Conservation (phyloP, 345 rosid species). For the Dipteronia sinensis region DNA sequence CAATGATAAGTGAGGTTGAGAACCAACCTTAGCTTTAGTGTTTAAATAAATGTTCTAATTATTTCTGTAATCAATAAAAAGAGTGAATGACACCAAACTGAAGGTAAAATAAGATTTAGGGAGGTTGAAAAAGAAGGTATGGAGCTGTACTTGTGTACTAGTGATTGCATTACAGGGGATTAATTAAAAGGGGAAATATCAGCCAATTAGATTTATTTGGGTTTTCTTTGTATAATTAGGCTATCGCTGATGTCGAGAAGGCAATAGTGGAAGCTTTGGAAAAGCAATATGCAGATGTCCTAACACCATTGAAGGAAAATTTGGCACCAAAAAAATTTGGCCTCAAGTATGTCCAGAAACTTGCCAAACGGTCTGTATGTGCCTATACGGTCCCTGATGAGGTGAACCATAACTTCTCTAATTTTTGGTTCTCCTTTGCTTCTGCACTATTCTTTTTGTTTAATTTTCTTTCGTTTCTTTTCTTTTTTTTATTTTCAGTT, state of each 20-base stretch:
- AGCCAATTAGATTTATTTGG: neutral
- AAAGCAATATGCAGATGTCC: slow-evolving; percentile 89
- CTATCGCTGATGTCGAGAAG: slow-evolving; percentile 93
- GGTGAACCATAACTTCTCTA: slow-evolving; percentile 41
- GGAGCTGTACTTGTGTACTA: neutral
- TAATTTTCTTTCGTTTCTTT: neutral
- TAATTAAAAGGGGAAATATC: neutral
- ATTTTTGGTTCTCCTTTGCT: neutral
- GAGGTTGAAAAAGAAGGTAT: neutral
- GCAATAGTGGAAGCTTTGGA: slow-evolving; percentile 93
- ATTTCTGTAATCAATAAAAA: neutral
- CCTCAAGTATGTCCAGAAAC: slow-evolving; percentile 86
- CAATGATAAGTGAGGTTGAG: neutral
- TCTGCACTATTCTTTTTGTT: slow-evolving; percentile 23
- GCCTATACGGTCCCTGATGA: slow-evolving; percentile 84
- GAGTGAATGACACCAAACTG: neutral
- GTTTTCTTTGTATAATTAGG: slow-evolving; percentile 45
- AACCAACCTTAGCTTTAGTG: neutral
- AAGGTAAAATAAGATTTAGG: neutral
- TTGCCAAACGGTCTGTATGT: slow-evolving; percentile 76
- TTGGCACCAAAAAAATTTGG: slow-evolving; percentile 87
- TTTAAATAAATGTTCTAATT: neutral
- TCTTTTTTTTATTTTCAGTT: slow-evolving; percentile 42
- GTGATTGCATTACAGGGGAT: slow-evolving; percentile 1
- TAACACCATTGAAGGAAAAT: slow-evolving; percentile 90